Evolutionary conservation across 805 yeast species (phyloP).

Genomic region (Yarrowia porcina): DNA sequence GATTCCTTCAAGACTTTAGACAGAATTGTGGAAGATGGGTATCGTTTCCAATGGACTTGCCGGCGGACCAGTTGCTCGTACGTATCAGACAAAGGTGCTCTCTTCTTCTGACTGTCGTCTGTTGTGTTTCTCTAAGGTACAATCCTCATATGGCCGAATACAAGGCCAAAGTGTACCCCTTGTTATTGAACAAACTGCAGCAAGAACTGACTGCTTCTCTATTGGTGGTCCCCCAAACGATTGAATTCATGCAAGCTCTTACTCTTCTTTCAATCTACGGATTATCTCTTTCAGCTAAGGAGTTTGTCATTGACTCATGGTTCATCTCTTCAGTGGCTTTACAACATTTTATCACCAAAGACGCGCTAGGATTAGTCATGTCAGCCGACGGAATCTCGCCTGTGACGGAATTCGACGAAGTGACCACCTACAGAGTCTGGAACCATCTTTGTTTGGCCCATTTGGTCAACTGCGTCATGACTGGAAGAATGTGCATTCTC

Average conservation of each 20-base stretch:
- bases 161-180: conserved; percentile 44
- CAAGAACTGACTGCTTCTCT: conserved; percentile 49
- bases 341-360: conserved; percentile 55
- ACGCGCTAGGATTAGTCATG: conserved; percentile 37
- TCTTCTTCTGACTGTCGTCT: conserved; percentile 62
- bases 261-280: conserved; percentile 65
- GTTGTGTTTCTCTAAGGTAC: conserved; percentile 60
- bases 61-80: conserved; percentile 50
- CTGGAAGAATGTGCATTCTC: conserved; percentile 62
- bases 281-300: conserved; percentile 53
- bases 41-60: conserved; percentile 55
- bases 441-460: conserved; percentile 70
- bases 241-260: conserved; percentile 66
- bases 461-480: conserved; percentile 58
- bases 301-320: conserved; percentile 66
- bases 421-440: conserved; percentile 62
- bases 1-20: conserved; percentile 55
- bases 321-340: conserved; percentile 62
- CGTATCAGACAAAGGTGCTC: conserved; percentile 51
- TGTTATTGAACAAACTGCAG: conserved; percentile 47
- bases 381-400: conserved; percentile 35
- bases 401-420: conserved; percentile 47
- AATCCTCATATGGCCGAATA: conserved; percentile 39
- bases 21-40: conserved; percentile 76
- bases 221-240: conserved; percentile 44